Conservation (phyloP, 371 early-diverging fungal species). For the Hamiltosporidium tvaerminnensis region DNA sequence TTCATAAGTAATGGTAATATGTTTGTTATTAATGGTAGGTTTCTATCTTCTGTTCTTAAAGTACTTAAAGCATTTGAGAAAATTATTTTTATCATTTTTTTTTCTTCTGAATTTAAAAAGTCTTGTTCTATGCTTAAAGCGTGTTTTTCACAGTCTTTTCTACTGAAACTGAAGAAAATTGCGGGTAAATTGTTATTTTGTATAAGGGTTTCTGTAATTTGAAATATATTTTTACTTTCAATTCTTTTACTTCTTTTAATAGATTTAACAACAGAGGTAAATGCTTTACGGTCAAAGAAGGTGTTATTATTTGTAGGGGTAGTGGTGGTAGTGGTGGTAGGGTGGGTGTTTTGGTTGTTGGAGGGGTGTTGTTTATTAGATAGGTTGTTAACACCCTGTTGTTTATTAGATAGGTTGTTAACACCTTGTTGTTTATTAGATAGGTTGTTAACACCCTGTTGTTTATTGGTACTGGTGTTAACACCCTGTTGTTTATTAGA, state of each 20-base stretch:
- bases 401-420: no score
- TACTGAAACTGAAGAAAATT: conserved; percentile 93
- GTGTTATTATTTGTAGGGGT: no score
- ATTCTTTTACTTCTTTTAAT: neutral
- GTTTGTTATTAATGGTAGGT: conserved; percentile 77
- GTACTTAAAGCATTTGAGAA: conserved; percentile 76
- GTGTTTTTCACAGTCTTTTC: conserved; percentile 80
- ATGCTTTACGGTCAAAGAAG: conserved; percentile 1
- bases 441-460: conserved; percentile 26
- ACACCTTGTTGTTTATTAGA: conserved; percentile 2
- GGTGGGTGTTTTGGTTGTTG: no score
- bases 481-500: no score
- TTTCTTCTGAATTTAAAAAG: conserved; percentile 72
- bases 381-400: no score
- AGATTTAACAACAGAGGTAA: neutral
- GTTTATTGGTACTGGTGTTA: no score
- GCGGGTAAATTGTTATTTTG: conserved; percentile 57
- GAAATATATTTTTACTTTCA: neutral
- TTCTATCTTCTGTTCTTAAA: conserved; percentile 75
- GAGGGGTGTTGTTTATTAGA: no score
- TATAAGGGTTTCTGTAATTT: conserved; percentile 2
- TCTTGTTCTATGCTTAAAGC: conserved; percentile 77
- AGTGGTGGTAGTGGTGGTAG: no score
- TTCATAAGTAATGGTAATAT: conserved; percentile 75
- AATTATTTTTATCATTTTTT: conserved; percentile 67